Evolutionary conservation across 257 asterid species (phyloP).

Genomic region (Petunia secreta): DNA sequence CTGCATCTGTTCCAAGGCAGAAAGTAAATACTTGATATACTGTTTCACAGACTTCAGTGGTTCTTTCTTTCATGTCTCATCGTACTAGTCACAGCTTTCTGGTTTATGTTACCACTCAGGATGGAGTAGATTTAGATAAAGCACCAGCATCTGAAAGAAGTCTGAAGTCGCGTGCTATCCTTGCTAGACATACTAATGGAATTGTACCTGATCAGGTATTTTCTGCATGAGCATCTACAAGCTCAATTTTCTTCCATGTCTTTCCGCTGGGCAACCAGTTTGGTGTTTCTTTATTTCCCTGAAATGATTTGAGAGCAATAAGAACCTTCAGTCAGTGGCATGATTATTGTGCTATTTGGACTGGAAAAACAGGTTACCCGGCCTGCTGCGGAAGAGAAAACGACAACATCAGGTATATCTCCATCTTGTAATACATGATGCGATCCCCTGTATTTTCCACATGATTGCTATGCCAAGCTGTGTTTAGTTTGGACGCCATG

Average conservation of each 20-base stretch:
- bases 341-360: conserved; percentile 13
- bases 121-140: conserved; percentile 64
- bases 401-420: conserved; percentile 60
- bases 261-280: conserved; percentile 3
- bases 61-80: background rate
- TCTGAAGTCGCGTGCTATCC: conserved; percentile 62
- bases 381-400: conserved; percentile 66
- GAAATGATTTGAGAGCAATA: conserved; percentile 15
- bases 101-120: conserved; percentile 52
- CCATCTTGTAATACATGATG: conserved; percentile 21
- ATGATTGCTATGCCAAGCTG: background rate
- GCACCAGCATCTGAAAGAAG: conserved; percentile 62
- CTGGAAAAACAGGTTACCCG: conserved; percentile 54
- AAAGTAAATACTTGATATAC: conserved; percentile 51
- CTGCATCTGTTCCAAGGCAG: conserved; percentile 53
- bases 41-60: conserved; percentile 14
- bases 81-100: background rate
- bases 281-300: background rate
- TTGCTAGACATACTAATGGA: conserved; percentile 81
- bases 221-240: conserved; percentile 5
- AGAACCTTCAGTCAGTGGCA: background rate
- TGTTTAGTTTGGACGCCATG: background rate
- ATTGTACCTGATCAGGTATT: conserved; percentile 79
- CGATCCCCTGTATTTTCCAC: conserved; percentile 4
- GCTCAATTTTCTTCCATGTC: conserved; percentile 22